These are phyloP conservation scores for Paracoccidioides brasiliensis DNA, from an alignment of 2,329 filamentous ascomycete genomes.

Conservation along the genomic window DNA sequence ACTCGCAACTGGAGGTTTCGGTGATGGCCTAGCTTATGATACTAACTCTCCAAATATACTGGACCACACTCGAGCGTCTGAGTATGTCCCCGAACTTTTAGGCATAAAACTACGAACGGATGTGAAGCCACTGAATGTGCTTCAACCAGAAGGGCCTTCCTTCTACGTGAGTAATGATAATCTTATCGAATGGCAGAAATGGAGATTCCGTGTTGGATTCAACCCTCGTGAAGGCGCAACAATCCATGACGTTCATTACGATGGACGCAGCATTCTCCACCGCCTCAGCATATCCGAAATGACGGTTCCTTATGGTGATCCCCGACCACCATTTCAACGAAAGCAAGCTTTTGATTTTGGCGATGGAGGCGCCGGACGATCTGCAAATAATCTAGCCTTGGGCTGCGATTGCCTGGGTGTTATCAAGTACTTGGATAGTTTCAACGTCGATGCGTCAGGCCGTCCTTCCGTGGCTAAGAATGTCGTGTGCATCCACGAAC, in stretches of 20 bases:
- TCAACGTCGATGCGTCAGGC: constrained; percentile 39
- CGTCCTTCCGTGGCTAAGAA: constrained; percentile 42
- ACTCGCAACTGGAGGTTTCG: constrained; percentile 39
- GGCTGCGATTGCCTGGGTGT: constrained; percentile 57
- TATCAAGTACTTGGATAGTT: constrained; percentile 48
- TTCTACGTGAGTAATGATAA: constrained; percentile 43
- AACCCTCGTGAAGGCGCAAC: constrained; percentile 56
- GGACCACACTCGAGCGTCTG: constrained; percentile 38
- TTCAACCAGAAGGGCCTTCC: constrained; percentile 53
- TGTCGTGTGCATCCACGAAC: constrained; percentile 56
- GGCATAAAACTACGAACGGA: constrained; percentile 36
- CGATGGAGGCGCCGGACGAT: constrained; percentile 49
- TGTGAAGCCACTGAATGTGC: constrained; percentile 54
- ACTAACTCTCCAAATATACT: constrained; percentile 36
- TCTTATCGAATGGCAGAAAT: constrained; percentile 49
- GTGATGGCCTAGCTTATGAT: constrained; percentile 35
- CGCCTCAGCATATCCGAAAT: constrained; percentile 54
- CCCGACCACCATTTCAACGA: constrained; percentile 48
- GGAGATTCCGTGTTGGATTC: constrained; percentile 54
- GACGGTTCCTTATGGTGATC: constrained; percentile 52
- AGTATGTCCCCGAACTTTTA: constrained; percentile 42
- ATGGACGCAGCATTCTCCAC: constrained; percentile 49
- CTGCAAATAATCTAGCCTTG: constrained; percentile 50
- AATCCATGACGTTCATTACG: constrained; percentile 53
- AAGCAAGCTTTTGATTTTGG: constrained; percentile 60